Evolutionary conservation across 495 filamentous ascomycete genomes (phyloP), one percentile per base, ranked within the genome.

Genomic region (Hypomontagnella submonticulosa): DNA sequence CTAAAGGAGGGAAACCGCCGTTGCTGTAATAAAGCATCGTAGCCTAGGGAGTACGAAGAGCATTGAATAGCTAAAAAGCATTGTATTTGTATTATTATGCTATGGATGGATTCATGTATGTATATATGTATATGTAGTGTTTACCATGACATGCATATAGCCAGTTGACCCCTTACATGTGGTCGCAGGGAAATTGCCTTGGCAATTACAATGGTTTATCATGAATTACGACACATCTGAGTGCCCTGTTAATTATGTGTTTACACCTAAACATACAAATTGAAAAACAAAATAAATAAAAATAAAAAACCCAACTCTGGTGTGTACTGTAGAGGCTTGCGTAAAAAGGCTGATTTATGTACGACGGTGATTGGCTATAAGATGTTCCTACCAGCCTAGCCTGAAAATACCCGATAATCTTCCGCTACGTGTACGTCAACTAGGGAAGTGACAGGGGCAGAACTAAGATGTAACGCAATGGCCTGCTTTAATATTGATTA

Each of bases 321-420:
- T n/a, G 23, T 27, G 23, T 6, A 3, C 6, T 27, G 23, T 3
- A 7, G 12, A 47, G 1, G 10, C n/a, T 23, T 23, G 16, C 3
- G 1, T 47, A 11, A 47, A 20, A 16, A 15, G 6, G 23, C 6
- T 6, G 23, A 27, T 27, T n/a, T 44, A 36, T 46, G n/a, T 12
- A 36, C 10, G 27, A 40, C 27, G 36, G 36, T 61, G 58, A 61
- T 61, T 61, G 58, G 58, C 11, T 16, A 27, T 27, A n/a, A n/a
- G 23, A 6, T 27, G 23, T 27, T 27, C 23, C 6, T 27, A 27
- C 23, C 23, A 27, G 23, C 6, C 23, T 6, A 27, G 23, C 48
- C 32, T 47, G 33, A 36, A 36, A 53, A 48, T 57, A 48, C 16
- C 61, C 61, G 61, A 64, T 46, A 47, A 53, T 64, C 32, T 20